A percentile compares a stretch with the other conserved stretches of the same genome.
These are phyloP conservation scores for Amoebophrya sp. DNA, from an alignment of 169 alveolate genomes.

Conservation along the genomic window DNA sequence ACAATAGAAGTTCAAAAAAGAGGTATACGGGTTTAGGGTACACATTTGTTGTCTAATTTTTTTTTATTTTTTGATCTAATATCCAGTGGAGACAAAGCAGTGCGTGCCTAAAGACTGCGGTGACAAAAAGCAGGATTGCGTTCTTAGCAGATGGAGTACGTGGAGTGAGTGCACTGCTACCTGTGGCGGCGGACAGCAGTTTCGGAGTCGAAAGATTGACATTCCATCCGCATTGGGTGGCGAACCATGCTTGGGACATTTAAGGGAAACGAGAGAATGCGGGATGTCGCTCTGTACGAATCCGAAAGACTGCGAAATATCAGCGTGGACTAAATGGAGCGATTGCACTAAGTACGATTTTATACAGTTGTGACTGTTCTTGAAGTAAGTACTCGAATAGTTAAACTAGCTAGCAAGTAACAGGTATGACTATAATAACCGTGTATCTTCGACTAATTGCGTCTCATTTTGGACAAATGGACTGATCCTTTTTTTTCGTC, in stretches of 20 bases:
- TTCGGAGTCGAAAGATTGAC: not conserved
- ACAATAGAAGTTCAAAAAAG: too few relatives aligned
- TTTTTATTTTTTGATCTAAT: too few relatives aligned
- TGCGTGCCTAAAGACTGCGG: too few relatives aligned
- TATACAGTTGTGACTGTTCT: not conserved
- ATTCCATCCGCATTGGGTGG: not conserved
- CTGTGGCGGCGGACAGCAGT: not conserved
- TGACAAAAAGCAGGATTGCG: too few relatives aligned
- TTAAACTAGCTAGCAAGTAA: not conserved
- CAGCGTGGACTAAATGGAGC: not conserved
- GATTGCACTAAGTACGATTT: not conserved
- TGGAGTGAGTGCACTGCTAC: not conserved
- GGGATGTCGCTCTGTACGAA: not conserved
- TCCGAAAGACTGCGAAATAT: not conserved
- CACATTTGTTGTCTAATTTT: not conserved
- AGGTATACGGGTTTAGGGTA: not conserved
- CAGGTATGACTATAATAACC: too few relatives aligned
- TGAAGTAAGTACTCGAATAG: not conserved
- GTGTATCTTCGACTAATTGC: not conserved
- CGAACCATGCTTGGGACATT: not conserved
- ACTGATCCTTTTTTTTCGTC: too few relatives aligned
- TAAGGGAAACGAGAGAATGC: not conserved
- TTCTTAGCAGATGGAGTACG: not conserved
- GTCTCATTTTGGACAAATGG: not conserved
- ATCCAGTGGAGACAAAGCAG: too few relatives aligned